Percentiles rank a stretch among this genome's conserved stretches.
Conservation (phyloP, 2,329 filamentous ascomycete genomes). For the Epichloe coenophiala region DNA sequence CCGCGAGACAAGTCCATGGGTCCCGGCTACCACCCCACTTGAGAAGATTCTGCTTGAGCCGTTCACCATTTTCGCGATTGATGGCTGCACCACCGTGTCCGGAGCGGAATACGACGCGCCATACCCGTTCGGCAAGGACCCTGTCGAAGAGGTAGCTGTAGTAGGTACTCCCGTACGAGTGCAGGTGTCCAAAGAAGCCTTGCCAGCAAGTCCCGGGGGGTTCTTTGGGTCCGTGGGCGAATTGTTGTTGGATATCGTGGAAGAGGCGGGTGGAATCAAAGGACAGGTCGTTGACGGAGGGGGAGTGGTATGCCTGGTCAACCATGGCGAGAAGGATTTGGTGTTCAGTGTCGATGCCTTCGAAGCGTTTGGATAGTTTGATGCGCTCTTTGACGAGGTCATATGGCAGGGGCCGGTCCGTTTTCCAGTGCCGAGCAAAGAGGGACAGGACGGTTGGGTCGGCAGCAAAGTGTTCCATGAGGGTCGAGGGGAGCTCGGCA, state of each 20-base stretch:
- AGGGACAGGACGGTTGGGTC: constrained; percentile 70
- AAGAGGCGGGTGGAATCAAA: constrained; percentile 64
- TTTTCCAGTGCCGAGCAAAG: constrained; percentile 85
- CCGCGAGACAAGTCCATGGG: constrained; percentile 78
- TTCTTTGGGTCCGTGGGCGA: constrained; percentile 56
- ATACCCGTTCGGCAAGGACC: constrained; percentile 84
- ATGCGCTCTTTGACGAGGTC: constrained; percentile 57
- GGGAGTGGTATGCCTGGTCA: constrained; percentile 78
- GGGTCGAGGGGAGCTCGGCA: constrained; percentile 83
- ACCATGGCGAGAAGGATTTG: constrained; percentile 88
- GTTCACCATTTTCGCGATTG: constrained; percentile 62
- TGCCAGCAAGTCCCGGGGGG: constrained; percentile 77
- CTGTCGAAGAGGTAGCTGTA: constrained; percentile 96
- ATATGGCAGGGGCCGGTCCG: constrained; percentile 66
- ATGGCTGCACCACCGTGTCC: constrained; percentile 51
- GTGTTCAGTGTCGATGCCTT: constrained; percentile 69
- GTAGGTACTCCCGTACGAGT: constrained; percentile 91
- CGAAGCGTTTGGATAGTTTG: constrained; percentile 54
- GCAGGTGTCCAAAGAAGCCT: constrained; percentile 91
- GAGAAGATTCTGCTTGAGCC: constrained; percentile 72
- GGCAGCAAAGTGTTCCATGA: constrained; percentile 94
- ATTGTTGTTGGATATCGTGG: constrained; percentile 55
- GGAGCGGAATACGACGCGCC: constrained; percentile 70
- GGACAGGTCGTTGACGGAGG: constrained; percentile 24
- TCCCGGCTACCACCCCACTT: constrained; percentile 81